Evolutionary conservation across 495 filamentous ascomycete species (phyloP).

Genomic region (Aspergillus biplanus): DNA sequence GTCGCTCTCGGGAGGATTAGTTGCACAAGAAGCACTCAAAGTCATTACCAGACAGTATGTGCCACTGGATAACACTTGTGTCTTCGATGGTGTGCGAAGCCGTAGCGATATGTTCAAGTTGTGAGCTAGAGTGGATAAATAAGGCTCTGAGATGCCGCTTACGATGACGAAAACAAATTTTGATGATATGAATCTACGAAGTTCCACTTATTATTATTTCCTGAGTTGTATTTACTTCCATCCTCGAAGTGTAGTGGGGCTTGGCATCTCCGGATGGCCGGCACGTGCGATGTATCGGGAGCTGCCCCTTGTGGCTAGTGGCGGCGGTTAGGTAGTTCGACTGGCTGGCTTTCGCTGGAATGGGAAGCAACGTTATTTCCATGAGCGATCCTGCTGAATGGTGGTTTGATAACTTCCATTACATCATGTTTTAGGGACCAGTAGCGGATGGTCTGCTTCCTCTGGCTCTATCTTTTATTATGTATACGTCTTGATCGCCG

Average conservation of each 20-base stretch:
- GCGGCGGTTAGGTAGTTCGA: neutral
- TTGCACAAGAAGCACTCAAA: conserved; percentile 96
- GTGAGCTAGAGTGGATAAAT: conserved; percentile 24
- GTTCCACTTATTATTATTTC: neutral
- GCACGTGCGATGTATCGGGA: conserved; percentile 9
- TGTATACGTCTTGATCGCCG: neutral
- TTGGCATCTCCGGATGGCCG: conserved; percentile 1
- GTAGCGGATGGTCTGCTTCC: neutral
- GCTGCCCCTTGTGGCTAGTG: conserved; percentile 18
- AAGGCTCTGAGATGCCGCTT: neutral
- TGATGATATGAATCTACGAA: conserved; percentile 17
- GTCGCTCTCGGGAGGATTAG: conserved; percentile 86
- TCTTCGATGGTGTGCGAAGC: conserved; percentile 89
- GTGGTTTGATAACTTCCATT: neutral
- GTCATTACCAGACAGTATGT: conserved; percentile 96
- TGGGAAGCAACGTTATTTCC: too few species aligned
- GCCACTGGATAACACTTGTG: conserved; percentile 88
- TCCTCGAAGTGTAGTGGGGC: neutral
- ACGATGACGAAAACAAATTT: conserved; percentile 2
- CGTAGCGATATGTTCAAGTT: conserved; percentile 66
- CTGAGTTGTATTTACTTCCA: neutral
- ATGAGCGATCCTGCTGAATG: neutral
- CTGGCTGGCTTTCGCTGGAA: too few species aligned
- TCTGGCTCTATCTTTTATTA: conserved; percentile 5
- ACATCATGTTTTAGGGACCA: conserved; percentile 2